Evolutionary conservation across 225 moss, liverwort and hornwort genomes (phyloP), one percentile per base, ranked within the genome.

Genomic region (Anthoceros angustus): DNA sequence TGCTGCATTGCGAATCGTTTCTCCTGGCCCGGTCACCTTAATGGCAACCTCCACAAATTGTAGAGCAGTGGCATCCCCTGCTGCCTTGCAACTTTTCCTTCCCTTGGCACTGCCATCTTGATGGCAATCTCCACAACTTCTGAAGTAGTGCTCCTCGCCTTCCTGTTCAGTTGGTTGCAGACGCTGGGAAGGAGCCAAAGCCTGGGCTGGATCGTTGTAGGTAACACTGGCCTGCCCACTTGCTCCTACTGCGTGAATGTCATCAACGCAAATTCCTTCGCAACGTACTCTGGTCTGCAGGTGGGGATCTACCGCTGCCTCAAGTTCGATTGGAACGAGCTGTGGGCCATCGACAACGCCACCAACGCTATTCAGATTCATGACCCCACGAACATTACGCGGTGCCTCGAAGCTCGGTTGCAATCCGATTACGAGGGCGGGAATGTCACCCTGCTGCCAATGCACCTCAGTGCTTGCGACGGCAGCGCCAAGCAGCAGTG

Each of bases 231-330:
- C 16, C 12, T 46, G 55, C 55, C 55, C 18, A 18, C 55, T 20
- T 55, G 55, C 55, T 55, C 55, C 55, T 55, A 18, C 18, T 55
- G 55, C 55, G 5, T 55, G n/a, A 55, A 55, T 20, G 55, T 55
- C 55, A 8, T 55, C 8, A 55, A 55, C 14, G 55, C 55, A 18
- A 46, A 46, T 16, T 18, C 23, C 5, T 55, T 8, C 10, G 5
- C 12, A 1, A 15, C n/a, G n/a, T 15, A 55, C 55, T 4, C 6
- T 0, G 55, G 55, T 55, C n/a, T 23, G 55, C n/a, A 11, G 16
- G 14, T 55, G 14, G 18, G 8, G 5, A 9, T 55, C 16, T 55
- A 8, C 18, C 55, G 55, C 0, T 55, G 55, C 55, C 55, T 55
- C 16, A 55, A 55, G 55, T 20, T 15, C 16, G 55, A 55, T 23